Percentiles rank a stretch among this genome's conserved stretches.
These are phyloP conservation scores for Paramecium tetraurelia DNA, from an alignment of 73 alveolate genomes.

Conservation along the genomic window DNA sequence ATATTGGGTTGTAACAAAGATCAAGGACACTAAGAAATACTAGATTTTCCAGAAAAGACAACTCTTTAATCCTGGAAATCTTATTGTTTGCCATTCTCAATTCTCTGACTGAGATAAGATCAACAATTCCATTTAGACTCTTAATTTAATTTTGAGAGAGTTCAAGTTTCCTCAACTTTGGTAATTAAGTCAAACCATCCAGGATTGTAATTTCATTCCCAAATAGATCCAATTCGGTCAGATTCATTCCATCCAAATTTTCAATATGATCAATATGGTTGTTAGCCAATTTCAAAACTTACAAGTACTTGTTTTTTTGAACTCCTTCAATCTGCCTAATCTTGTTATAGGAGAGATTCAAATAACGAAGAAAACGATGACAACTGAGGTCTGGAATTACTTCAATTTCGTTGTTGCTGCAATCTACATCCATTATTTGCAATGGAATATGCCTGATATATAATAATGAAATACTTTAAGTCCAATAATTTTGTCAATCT, in stretches of 20 bases:
- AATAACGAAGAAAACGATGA: slow-evolving; percentile 79
- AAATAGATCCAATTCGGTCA: slow-evolving; percentile 69
- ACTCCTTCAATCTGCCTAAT: slow-evolving; percentile 79
- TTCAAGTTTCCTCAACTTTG: slow-evolving; percentile 74
- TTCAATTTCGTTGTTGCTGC: slow-evolving; percentile 52
- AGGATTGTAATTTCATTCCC: slow-evolving; percentile 65
- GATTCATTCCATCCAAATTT: slow-evolving; percentile 79
- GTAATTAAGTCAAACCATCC: slow-evolving; percentile 66
- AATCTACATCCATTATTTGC: slow-evolving; percentile 50
- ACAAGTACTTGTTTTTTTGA: slow-evolving; percentile 72
- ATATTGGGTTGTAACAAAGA: slow-evolving; percentile 82
- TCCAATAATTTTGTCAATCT: slow-evolving; percentile 82
- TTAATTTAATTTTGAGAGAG: slow-evolving; percentile 72
- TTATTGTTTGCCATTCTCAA: slow-evolving; percentile 72
- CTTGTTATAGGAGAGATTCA: slow-evolving; percentile 83
- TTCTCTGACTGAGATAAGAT: slow-evolving; percentile 72
- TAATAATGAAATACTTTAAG: slow-evolving; percentile 63
- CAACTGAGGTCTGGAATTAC: slow-evolving; percentile 47
- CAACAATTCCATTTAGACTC: slow-evolving; percentile 81
- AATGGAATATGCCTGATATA: slow-evolving; percentile 30
- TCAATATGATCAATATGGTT: slow-evolving; percentile 80
- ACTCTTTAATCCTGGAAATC: slow-evolving; percentile 73
- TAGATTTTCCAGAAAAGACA: slow-evolving; percentile 77
- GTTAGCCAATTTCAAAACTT: slow-evolving; percentile 77
- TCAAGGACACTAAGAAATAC: slow-evolving; percentile 87